These are phyloP conservation scores for Gillenia trifoliata DNA, from an alignment of 306 rosid genomes.

Conservation along the genomic window DNA sequence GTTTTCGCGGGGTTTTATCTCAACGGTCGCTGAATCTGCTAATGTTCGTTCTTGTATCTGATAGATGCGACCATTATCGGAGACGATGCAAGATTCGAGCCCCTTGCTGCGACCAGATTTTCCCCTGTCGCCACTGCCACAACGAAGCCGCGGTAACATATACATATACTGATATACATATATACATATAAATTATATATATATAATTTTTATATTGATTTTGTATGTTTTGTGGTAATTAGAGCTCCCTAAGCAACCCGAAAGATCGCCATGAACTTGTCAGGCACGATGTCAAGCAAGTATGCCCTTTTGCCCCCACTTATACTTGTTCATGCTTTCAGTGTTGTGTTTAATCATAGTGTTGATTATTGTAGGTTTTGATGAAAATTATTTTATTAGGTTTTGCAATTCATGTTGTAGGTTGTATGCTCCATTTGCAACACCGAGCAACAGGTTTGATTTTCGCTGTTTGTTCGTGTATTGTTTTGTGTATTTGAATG, in stretches of 20 bases:
- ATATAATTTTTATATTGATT: no score
- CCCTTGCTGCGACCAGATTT: constrained; percentile 63
- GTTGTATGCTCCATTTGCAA: constrained; percentile 62
- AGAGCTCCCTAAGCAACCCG: constrained; percentile 51
- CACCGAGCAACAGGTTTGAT: constrained; percentile 48
- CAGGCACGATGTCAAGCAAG: constrained; percentile 60
- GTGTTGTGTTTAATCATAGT: background rate
- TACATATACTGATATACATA: no score
- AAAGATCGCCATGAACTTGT: constrained; percentile 51
- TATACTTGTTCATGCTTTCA: background rate
- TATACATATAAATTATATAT: no score
- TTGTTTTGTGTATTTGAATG: background rate
- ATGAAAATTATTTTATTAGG: background rate
- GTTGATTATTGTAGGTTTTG: background rate
- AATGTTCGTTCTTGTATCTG: background rate
- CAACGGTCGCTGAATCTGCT: background rate
- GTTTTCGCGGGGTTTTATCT: background rate
- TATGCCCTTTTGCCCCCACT: background rate
- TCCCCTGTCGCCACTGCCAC: constrained; percentile 71
- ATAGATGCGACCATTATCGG: constrained; percentile 56
- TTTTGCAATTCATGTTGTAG: constrained; percentile 34
- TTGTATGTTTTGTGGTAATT: background rate
- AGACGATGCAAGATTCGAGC: constrained; percentile 67
- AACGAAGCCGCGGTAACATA: constrained; percentile 49
- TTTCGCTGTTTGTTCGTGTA: background rate